phyloP scores from a whole-genome alignment of 2,329 filamentous ascomycete genomes.

The Pyricularia sp. region DNA sequence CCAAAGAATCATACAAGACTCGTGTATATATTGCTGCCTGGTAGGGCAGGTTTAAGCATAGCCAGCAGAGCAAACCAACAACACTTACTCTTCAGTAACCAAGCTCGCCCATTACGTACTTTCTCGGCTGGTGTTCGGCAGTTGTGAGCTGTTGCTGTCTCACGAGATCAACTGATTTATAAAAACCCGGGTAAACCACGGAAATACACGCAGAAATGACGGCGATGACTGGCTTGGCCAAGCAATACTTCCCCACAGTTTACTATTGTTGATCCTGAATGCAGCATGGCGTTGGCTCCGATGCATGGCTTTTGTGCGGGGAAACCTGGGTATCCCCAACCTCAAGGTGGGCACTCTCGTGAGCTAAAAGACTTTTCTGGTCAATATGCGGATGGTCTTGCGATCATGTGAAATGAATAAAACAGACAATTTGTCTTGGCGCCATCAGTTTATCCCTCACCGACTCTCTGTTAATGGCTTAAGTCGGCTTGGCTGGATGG shows the following conservation, averaged over 20 bases:
- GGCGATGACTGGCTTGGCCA: not conserved
- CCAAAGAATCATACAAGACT: too few species aligned
- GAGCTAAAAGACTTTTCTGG: not conserved
- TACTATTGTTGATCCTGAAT: not conserved
- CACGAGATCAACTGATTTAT: not conserved
- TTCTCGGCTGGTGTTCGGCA: not conserved
- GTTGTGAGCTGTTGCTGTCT: not conserved
- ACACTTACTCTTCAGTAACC: not conserved
- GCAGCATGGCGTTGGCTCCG: not conserved
- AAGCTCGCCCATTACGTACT: not conserved
- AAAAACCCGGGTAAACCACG: not conserved
- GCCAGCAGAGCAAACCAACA: too few species aligned
- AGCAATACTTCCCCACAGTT: not conserved
- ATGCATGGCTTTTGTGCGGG: not conserved
- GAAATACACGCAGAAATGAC: not conserved
- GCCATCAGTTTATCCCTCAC: not conserved
- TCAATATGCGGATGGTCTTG: not conserved
- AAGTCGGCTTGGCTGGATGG: not conserved
- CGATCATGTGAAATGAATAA: not conserved
- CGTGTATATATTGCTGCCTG: too few species aligned
- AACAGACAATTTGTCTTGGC: not conserved
- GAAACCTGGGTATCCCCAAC: not conserved
- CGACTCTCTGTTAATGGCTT: not conserved
- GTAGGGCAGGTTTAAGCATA: too few species aligned
- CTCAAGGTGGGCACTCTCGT: not conserved